Conservation (phyloP, 202 grass and related monocot genomes). For the Schoenoplectus triqueter region DNA sequence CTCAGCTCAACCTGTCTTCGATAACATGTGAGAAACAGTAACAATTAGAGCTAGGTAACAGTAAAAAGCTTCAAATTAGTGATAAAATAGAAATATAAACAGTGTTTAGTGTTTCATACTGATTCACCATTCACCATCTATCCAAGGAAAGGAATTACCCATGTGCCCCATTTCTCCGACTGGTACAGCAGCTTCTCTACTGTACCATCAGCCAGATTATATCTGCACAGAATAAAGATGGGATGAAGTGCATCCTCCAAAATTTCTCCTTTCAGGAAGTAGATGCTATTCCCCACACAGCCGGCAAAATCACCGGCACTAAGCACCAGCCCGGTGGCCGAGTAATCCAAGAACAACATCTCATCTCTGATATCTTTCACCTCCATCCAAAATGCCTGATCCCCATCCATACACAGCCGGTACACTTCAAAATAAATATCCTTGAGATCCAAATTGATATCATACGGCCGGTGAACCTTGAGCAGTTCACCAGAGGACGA, state of each 20-base stretch:
- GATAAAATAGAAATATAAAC: not conserved
- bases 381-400: not conserved
- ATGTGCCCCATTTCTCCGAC: not conserved
- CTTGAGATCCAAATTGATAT: not conserved
- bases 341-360: conserved; percentile 19
- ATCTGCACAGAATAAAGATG: not conserved
- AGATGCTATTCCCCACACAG: not conserved
- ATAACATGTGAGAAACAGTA: not conserved
- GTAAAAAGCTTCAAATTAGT: not conserved
- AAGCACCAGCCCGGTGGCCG: not conserved
- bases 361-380: conserved; percentile 12
- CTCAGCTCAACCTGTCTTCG: not conserved
- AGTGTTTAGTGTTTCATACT: not conserved
- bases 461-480: not conserved
- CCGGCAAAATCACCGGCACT: not conserved
- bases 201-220: not conserved
- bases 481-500: not conserved
- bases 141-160: conserved; percentile 2
- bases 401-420: not conserved
- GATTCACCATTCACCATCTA: not conserved
- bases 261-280: not conserved
- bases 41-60: not conserved
- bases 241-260: not conserved
- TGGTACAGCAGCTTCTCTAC: not conserved
- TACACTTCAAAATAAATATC: conserved; percentile 10